Evolutionary conservation across 1,284 basidiomycete genomes (phyloP), one percentile per base, ranked within the genome.

Genomic region (Mycena sp.): DNA sequence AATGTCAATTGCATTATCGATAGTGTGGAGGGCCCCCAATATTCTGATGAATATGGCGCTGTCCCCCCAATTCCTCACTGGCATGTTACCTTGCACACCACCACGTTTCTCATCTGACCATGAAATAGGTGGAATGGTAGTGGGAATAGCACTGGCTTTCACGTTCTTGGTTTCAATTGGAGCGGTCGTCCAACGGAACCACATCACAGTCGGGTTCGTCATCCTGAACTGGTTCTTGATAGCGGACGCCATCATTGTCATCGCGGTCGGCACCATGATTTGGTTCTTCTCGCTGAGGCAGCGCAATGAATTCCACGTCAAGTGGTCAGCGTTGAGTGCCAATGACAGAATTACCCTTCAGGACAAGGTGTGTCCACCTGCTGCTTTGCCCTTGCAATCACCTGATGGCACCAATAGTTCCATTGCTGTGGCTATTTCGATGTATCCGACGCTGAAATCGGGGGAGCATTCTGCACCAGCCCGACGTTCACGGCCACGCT

Each of bases 371-470:
- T 59, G 83, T 71, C n/a, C 54, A 32, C 23, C 38, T 38, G 41
- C 51, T 44, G 61, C 45, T 48, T 60, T 23, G 62, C 12, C 35
- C n/a, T 14, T 23, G 17, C 6, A 25, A 4, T 19, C 28, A 26
- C 44, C 32, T 50, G 21, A 44, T 46, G 25, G 44, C 56, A 40
- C 46, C 29, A 49, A 45, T 63, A 93, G 91, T 83, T 93, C 71
- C 74, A 78, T 60, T 95, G 94, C 79, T 96, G 94, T 70, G 94
- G 94, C 11, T 96, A 94, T 76, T 91, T 91, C 76, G 84, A 84
- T 59, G 81, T 82, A 16, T 86, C 86, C 4, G 90, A 93, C 68
- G 73, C 80, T 44, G 85, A 83, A 58, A 78, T 88, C 26, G 84
- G 85, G 28, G 85, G 86, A 19, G 79, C 71, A 3, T 90, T 91